phyloP scores from a whole-genome alignment of 768 basidiomycete species.

The Mycena galopus region DNA sequence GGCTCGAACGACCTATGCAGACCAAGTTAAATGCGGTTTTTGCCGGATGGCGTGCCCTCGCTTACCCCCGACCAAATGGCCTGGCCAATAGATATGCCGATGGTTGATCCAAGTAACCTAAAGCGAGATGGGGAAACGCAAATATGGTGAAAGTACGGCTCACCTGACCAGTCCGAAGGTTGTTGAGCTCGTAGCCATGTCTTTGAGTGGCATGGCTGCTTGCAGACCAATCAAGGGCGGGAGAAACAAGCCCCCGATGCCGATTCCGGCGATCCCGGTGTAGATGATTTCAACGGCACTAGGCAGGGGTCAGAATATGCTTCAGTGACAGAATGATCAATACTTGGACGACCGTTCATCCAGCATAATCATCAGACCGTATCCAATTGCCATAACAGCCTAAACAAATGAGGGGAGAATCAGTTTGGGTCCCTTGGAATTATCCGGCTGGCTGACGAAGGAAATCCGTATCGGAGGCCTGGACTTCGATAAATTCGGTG shows the following conservation, averaged over 20 bases:
- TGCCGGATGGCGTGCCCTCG: no score
- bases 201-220: slow-evolving; percentile 88
- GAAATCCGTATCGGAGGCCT: slow-evolving; percentile 68
- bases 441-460: slow-evolving; percentile 54
- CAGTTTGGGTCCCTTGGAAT: not conserved
- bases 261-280: slow-evolving; percentile 73
- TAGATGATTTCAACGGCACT: slow-evolving; percentile 73
- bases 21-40: no score
- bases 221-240: slow-evolving; percentile 80
- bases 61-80: slow-evolving; percentile 73
- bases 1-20: slow-evolving; percentile 18
- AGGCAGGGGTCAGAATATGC: not conserved
- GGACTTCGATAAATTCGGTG: no score
- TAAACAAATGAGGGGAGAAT: not conserved
- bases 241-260: slow-evolving; percentile 79
- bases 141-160: slow-evolving; percentile 47
- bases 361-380: slow-evolving; percentile 80
- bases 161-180: slow-evolving; percentile 80
- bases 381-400: slow-evolving; percentile 69
- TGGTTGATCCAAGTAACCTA: slow-evolving; percentile 78
- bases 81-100: slow-evolving; percentile 81
- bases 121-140: slow-evolving; percentile 33
- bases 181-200: slow-evolving; percentile 86
- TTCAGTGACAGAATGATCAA: slow-evolving; percentile 7
- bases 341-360: slow-evolving; percentile 69